phyloP scores from a whole-genome alignment of 169 alveolate genomes.

The Ichthyophthirius multifiliis region DNA sequence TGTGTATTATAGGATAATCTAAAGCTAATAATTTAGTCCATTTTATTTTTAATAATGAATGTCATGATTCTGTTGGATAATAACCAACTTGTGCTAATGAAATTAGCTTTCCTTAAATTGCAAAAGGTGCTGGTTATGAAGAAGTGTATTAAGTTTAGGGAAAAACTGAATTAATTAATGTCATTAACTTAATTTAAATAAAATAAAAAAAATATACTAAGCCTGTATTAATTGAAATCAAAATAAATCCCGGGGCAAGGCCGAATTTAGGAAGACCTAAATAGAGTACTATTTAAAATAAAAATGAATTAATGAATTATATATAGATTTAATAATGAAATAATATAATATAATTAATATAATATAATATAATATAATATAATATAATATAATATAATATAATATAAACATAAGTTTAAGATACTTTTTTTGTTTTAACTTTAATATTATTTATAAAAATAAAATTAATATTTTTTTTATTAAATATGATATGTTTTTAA shows the following conservation, averaged over 20 bases:
- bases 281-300: conserved; percentile 57
- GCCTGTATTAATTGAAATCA: conserved; percentile 61
- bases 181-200: not conserved
- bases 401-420: too few relatives aligned
- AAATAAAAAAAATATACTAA: conserved; percentile 39
- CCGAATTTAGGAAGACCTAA: conserved; percentile 76
- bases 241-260: conserved; percentile 63
- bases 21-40: conserved; percentile 56
- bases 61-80: conserved; percentile 80
- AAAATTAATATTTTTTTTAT: too few relatives aligned
- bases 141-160: conserved; percentile 44
- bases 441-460: too few relatives aligned
- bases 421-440: too few relatives aligned
- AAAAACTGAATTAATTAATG: conserved; percentile 42
- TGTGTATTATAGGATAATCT: conserved; percentile 53
- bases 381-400: too few relatives aligned
- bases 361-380: too few relatives aligned
- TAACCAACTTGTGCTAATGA: conserved; percentile 64
- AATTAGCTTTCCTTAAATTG: conserved; percentile 54
- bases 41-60: conserved; percentile 62
- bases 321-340: not conserved
- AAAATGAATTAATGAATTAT: conserved; percentile 52
- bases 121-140: conserved; percentile 65
- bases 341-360: too few relatives aligned
- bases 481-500: too few relatives aligned